Evolutionary conservation across 2,329 filamentous ascomycete species (phyloP).

Genomic region (Colletotrichum tanaceti): DNA sequence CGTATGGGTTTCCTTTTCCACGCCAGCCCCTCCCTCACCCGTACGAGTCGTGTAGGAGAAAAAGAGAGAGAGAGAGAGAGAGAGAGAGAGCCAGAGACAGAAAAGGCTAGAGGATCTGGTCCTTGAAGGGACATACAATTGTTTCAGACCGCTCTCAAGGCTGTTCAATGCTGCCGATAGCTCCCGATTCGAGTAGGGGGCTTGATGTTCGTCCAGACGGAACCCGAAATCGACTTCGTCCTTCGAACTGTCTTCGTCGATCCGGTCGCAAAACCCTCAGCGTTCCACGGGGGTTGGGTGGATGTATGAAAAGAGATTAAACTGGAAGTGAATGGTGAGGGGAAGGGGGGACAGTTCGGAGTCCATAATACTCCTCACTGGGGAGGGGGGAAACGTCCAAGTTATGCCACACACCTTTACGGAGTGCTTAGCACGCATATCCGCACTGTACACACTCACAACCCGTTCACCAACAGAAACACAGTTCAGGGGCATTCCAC

Average conservation of each 20-base stretch:
- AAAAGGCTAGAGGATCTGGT: neutral
- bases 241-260: neutral
- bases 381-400: neutral
- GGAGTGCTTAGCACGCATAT: neutral
- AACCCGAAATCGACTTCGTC: neutral
- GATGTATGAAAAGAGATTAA: neutral
- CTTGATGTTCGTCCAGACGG: neutral
- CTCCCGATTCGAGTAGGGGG: neutral
- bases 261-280: neutral
- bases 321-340: neutral
- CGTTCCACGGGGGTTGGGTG: neutral
- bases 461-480: neutral
- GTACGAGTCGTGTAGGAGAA: neutral
- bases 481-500: slow-evolving; percentile 22
- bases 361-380: neutral
- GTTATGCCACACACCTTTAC: too few species aligned
- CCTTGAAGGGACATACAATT: neutral
- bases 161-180: neutral
- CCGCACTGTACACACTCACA: neutral
- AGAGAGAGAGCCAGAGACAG: neutral
- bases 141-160: slow-evolving; percentile 13
- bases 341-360: neutral
- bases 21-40: neutral
- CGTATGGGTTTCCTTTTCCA: neutral
- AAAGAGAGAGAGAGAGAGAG: neutral